Conservation (phyloP, 768 basidiomycete species). For the Scleroderma citrinum region DNA sequence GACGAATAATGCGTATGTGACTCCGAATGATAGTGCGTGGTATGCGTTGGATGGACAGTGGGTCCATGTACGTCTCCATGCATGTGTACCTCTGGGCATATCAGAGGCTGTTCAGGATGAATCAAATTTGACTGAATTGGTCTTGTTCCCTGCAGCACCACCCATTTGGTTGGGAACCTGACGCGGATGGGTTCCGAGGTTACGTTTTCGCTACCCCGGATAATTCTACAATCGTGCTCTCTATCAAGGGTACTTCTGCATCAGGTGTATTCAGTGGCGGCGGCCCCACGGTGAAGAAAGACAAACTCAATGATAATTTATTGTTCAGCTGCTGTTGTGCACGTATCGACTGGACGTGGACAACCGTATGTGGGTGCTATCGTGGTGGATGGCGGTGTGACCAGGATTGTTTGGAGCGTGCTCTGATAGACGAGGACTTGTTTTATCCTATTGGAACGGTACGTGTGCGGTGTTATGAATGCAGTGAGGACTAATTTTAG, state of each 20-base stretch:
- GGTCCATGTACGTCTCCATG: constrained; percentile 40
- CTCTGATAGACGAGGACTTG: constrained; percentile 71
- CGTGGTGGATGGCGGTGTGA: constrained; percentile 77
- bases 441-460: constrained; percentile 92
- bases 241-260: constrained; percentile 94
- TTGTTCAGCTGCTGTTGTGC: constrained; percentile 96
- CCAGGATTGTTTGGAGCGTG: constrained; percentile 66
- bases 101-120: neutral
- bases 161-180: constrained; percentile 91
- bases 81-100: neutral
- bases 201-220: constrained; percentile 83
- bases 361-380: constrained; percentile 88
- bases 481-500: neutral
- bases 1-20: constrained; percentile 86
- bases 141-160: constrained; percentile 25
- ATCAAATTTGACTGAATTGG: too few species aligned
- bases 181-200: constrained; percentile 83
- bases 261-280: constrained; percentile 57
- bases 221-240: constrained; percentile 79
- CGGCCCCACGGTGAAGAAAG: constrained; percentile 84
- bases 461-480: constrained; percentile 23
- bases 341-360: constrained; percentile 87
- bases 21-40: constrained; percentile 62
- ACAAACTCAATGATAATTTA: constrained; percentile 90
- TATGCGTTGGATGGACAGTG: constrained; percentile 66